Percentiles rank a stretch among this genome's conserved stretches.
These are phyloP conservation scores for Astrothelium subdiscretum DNA, from an alignment of 495 filamentous ascomycete genomes.

Conservation along the genomic window DNA sequence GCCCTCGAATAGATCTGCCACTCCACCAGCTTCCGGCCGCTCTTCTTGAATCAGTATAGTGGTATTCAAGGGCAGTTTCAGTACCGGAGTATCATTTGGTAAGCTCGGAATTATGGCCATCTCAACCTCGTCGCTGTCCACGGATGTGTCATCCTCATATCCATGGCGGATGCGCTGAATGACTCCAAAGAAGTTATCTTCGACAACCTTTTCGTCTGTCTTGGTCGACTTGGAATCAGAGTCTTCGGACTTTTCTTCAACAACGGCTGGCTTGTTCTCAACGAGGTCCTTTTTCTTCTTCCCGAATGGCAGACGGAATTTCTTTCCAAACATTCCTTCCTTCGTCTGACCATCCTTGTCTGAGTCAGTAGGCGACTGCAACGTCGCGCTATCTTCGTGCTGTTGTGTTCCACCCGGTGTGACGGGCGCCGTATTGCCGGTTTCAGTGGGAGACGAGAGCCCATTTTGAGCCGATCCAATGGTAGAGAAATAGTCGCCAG, in stretches of 20 bases:
- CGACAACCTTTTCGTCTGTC: constrained; percentile 64
- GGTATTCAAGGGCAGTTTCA: constrained; percentile 67
- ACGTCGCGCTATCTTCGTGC: constrained; percentile 32
- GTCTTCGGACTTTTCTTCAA: constrained; percentile 76
- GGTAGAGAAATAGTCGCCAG: constrained; percentile 56
- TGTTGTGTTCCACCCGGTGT: constrained; percentile 40
- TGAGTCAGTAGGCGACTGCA: constrained; percentile 48
- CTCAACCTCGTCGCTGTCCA: constrained; percentile 22
- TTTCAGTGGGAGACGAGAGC: constrained; percentile 6
- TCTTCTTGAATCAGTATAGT: constrained; percentile 94
- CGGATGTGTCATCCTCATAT: constrained; percentile 56
- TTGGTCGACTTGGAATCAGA: constrained; percentile 50
- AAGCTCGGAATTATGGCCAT: constrained; percentile 62
- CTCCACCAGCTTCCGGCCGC: constrained; percentile 72
- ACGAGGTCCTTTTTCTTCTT: constrained; percentile 50
- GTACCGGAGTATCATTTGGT: constrained; percentile 71
- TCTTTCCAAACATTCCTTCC: constrained; percentile 67
- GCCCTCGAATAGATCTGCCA: constrained; percentile 82
- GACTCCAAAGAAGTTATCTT: constrained; percentile 70
- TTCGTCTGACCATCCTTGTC: constrained; percentile 61
- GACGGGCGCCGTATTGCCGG: constrained; percentile 27
- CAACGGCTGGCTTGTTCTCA: constrained; percentile 55
- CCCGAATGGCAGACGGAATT: constrained; percentile 66
- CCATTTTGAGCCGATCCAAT: constrained; percentile 7
- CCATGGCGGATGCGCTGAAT: constrained; percentile 66